A percentile compares a stretch with the other conserved stretches of the same genome.
These are phyloP conservation scores for Potentilla sterilis DNA, from an alignment of 306 rosid genomes.

Conservation along the genomic window DNA sequence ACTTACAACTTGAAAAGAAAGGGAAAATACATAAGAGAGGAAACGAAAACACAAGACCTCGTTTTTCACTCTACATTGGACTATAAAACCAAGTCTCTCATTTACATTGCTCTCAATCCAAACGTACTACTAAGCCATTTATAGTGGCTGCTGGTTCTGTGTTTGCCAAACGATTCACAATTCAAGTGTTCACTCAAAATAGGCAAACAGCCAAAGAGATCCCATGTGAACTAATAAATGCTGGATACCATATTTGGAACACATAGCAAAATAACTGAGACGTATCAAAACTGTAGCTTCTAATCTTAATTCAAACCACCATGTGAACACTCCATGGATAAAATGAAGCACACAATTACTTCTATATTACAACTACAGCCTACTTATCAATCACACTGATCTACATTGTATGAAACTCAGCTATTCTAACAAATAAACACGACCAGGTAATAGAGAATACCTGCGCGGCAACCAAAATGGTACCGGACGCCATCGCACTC, in stretches of 20 bases:
- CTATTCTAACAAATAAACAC: background rate
- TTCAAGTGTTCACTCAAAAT: background rate
- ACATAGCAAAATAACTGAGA: background rate
- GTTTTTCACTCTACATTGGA: background rate
- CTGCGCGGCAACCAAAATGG: constrained; percentile 69
- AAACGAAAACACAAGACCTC: background rate
- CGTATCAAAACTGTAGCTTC: background rate
- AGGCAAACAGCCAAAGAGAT: background rate
- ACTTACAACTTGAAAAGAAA: background rate
- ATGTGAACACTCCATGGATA: background rate
- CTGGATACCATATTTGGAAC: background rate
- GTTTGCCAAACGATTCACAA: background rate
- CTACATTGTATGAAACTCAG: background rate
- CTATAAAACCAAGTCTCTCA: background rate
- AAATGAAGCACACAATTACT: background rate
- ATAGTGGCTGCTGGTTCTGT: background rate
- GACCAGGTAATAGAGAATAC: constrained; percentile 28
- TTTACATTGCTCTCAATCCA: background rate
- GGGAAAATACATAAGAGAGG: background rate
- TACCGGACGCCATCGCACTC: constrained; percentile 68
- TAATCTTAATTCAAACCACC: background rate
- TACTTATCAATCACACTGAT: background rate
- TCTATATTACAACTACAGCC: background rate
- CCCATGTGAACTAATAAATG: background rate
- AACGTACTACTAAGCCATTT: background rate